Conservation (phyloP, 2,329 filamentous ascomycete genomes). For the Aspergillus pseudotamarii region DNA sequence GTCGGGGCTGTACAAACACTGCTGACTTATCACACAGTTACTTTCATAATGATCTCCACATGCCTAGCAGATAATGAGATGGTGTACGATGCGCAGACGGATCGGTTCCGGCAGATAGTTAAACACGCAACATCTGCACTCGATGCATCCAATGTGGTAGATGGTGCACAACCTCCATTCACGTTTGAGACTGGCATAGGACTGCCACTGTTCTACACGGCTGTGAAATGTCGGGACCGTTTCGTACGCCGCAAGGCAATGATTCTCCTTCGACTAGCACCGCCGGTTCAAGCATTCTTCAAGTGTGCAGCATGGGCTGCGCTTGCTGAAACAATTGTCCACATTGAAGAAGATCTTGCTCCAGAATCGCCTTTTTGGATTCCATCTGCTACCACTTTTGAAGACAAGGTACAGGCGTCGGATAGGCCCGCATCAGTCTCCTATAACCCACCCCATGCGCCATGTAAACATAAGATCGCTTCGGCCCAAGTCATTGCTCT, state of each 20-base stretch:
- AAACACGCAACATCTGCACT: slow-evolving; percentile 9
- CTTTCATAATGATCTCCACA: slow-evolving; percentile 5
- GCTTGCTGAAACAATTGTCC: slow-evolving; percentile 22
- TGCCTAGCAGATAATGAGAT: slow-evolving; percentile 20
- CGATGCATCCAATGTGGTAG: slow-evolving; percentile 4
- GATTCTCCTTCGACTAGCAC: slow-evolving; percentile 20
- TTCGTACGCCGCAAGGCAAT: slow-evolving; percentile 25
- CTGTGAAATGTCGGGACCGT: slow-evolving; percentile 28
- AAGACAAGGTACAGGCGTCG: too few species aligned
- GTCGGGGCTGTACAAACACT: neutral
- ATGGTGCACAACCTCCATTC: slow-evolving; percentile 22
- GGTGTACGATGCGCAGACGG: slow-evolving; percentile 20
- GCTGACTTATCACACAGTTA: neutral
- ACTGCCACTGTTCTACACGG: slow-evolving; percentile 25
- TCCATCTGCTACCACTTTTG: too few species aligned
- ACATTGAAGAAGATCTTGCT: slow-evolving; percentile 6
- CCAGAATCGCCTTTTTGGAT: too few species aligned
- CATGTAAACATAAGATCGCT: too few species aligned
- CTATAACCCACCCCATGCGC: too few species aligned
- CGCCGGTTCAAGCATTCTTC: slow-evolving; percentile 29
- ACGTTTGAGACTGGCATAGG: slow-evolving; percentile 28
- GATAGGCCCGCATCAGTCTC: too few species aligned
- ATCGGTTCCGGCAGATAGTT: slow-evolving; percentile 2
- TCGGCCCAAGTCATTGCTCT: too few species aligned
- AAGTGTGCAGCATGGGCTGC: slow-evolving; percentile 22